Percentiles rank a stretch among this genome's conserved stretches.
Evolutionary conservation across 495 filamentous ascomycete genomes (phyloP).

Genomic region (Penicillium canariense): DNA sequence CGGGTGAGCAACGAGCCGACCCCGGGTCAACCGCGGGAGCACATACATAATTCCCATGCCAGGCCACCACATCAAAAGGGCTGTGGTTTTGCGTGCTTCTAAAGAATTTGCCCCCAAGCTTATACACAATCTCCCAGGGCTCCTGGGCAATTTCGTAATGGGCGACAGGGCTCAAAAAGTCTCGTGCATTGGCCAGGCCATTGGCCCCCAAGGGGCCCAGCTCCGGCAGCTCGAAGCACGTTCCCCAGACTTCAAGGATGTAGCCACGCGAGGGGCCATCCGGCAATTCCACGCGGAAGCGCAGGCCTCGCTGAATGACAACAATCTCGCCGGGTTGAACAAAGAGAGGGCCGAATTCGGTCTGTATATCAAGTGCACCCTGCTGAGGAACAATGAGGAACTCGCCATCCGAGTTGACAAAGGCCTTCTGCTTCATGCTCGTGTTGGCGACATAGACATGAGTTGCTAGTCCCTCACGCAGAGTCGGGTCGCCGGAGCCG

Average conservation of each 20-base stretch:
- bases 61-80: slow-evolving; percentile 53
- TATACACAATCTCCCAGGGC: slow-evolving; percentile 49
- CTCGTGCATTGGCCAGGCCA: slow-evolving; percentile 49
- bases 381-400: slow-evolving; percentile 49
- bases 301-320: slow-evolving; percentile 47
- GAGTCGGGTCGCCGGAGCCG: slow-evolving; percentile 49
- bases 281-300: slow-evolving; percentile 45
- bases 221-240: slow-evolving; percentile 48
- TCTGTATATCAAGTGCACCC: slow-evolving; percentile 49
- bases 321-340: slow-evolving; percentile 50
- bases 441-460: slow-evolving; percentile 47
- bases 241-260: slow-evolving; percentile 50
- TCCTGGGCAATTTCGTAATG: slow-evolving; percentile 40
- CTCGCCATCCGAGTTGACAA: slow-evolving; percentile 51
- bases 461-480: slow-evolving; percentile 47
- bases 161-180: slow-evolving; percentile 47
- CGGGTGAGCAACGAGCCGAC: slow-evolving; percentile 1
- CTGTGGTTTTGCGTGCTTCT: slow-evolving; percentile 47
- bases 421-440: slow-evolving; percentile 46
- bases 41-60: slow-evolving; percentile 52
- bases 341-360: slow-evolving; percentile 46
- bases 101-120: slow-evolving; percentile 52
- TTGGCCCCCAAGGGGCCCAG: slow-evolving; percentile 51
- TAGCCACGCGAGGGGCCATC: slow-evolving; percentile 49
- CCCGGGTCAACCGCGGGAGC: not conserved